phyloP scores from a whole-genome alignment of 495 filamentous ascomycete species.

The Tetracladium marchalianum region DNA sequence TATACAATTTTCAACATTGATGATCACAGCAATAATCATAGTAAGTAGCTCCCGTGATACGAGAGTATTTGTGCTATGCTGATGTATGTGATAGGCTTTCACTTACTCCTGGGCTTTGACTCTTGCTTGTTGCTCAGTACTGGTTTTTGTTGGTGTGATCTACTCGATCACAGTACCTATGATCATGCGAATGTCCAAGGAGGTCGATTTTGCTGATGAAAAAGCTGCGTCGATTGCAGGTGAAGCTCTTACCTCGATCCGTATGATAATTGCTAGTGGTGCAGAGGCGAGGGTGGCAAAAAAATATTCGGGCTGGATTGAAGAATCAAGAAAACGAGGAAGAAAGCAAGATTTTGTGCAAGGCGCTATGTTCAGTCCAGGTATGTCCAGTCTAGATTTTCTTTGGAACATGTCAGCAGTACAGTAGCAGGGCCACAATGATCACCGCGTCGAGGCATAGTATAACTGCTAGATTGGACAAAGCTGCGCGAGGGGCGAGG shows the following conservation, averaged over 20 bases:
- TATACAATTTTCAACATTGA: constrained; percentile 41
- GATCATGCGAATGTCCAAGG: constrained; percentile 44
- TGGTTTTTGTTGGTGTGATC: constrained; percentile 46
- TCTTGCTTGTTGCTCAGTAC: constrained; percentile 41
- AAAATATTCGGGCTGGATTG: constrained; percentile 45
- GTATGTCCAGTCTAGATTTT: constrained; percentile 23
- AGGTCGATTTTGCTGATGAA: constrained; percentile 46
- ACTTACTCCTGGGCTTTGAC: constrained; percentile 44
- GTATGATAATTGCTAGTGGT: constrained; percentile 55
- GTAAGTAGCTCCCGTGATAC: too few species aligned
- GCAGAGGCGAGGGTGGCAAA: constrained; percentile 44
- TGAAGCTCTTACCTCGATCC: constrained; percentile 43
- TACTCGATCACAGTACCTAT: constrained; percentile 46
- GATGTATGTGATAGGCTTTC: too few species aligned
- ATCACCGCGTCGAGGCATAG: too few species aligned
- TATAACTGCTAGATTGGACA: too few species aligned
- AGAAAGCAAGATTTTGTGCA: constrained; percentile 17
- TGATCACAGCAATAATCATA: constrained; percentile 41
- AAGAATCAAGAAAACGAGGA: constrained; percentile 45
- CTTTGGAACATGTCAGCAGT: too few species aligned
- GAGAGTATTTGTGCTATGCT: too few species aligned
- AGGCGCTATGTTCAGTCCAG: constrained; percentile 36
- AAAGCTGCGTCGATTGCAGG: constrained; percentile 52
- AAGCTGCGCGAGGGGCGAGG: too few species aligned
- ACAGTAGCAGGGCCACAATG: too few species aligned